phyloP scores from a whole-genome alignment of 305 asterid species.

The Rubia peregrina region DNA sequence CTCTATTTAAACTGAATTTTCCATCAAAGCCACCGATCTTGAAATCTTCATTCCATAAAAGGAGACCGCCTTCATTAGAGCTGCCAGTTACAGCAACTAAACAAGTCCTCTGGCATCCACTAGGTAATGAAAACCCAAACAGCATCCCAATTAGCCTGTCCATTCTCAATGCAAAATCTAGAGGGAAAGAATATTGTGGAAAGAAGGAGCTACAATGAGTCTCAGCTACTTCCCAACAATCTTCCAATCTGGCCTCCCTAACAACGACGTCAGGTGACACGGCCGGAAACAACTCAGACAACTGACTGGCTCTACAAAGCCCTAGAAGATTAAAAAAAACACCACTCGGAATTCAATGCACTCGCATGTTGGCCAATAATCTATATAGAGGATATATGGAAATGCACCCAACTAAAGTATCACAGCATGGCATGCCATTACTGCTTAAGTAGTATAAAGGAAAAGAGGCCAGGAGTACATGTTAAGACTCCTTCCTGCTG shows the following conservation, averaged over 20 bases:
- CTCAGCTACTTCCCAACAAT: constrained; percentile 98
- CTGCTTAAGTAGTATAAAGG: background rate
- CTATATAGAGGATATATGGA: background rate
- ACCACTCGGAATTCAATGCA: constrained; percentile 6
- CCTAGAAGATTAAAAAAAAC: constrained; percentile 29
- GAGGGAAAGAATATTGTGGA: constrained; percentile 73
- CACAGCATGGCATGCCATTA: background rate
- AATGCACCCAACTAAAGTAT: background rate
- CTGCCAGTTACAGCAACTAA: constrained; percentile 65
- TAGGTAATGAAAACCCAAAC: constrained; percentile 76
- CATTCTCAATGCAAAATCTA: constrained; percentile 69
- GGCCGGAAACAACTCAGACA: constrained; percentile 61
- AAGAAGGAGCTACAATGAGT: constrained; percentile 93
- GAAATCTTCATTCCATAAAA: constrained; percentile 52
- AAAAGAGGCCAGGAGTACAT: background rate
- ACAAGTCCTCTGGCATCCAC: constrained; percentile 79
- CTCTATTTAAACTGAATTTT: constrained; percentile 54
- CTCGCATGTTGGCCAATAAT: background rate
- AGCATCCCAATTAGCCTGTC: constrained; percentile 84
- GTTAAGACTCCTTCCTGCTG: background rate
- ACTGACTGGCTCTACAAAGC: constrained; percentile 65
- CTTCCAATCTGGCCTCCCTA: constrained; percentile 87
- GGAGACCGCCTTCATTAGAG: constrained; percentile 41
- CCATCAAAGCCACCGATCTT: constrained; percentile 58
- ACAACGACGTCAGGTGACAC: constrained; percentile 65